Evolutionary conservation across 1,139 yeast genomes (phyloP).

Genomic region (Martiniozyma asiatica): DNA sequence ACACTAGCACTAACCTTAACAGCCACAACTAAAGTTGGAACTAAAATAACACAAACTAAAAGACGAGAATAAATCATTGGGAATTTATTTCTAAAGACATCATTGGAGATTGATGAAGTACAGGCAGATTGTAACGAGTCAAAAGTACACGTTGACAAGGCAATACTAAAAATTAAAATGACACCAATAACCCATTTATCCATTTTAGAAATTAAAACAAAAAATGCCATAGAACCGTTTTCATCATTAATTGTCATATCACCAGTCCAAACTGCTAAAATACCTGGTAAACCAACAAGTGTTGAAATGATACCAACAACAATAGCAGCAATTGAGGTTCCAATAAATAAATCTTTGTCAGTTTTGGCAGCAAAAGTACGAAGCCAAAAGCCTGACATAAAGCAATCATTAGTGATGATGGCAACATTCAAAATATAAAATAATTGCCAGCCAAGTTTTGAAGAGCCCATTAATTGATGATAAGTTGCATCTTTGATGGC

Average conservation of each 20-base stretch:
- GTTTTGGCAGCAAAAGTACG: constrained; percentile 83
- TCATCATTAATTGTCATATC: constrained; percentile 48
- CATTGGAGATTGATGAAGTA: constrained; percentile 83
- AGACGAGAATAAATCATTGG: constrained; percentile 54
- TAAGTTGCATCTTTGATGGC: constrained; percentile 55
- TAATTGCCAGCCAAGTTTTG: constrained; percentile 79
- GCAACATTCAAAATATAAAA: constrained; percentile 78
- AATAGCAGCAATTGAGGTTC: constrained; percentile 63
- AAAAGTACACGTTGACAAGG: constrained; percentile 76
- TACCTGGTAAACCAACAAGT: constrained; percentile 72
- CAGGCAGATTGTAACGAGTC: constrained; percentile 85
- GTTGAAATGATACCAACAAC: constrained; percentile 53
- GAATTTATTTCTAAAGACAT: constrained; percentile 71
- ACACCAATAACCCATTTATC: constrained; percentile 86
- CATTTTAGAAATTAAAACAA: constrained; percentile 54
- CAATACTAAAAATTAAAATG: constrained; percentile 60
- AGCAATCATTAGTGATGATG: constrained; percentile 79
- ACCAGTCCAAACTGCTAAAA: constrained; percentile 87
- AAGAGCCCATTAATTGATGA: constrained; percentile 36
- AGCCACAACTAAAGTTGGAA: constrained; percentile 79
- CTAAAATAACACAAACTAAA: constrained; percentile 65
- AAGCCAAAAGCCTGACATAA: constrained; percentile 88
- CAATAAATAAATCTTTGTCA: constrained; percentile 63
- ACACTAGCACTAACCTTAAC: constrained; percentile 70
- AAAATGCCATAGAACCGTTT: constrained; percentile 57